Conservation (phyloP, 331 rosid genomes). For the Arachis monticola region DNA sequence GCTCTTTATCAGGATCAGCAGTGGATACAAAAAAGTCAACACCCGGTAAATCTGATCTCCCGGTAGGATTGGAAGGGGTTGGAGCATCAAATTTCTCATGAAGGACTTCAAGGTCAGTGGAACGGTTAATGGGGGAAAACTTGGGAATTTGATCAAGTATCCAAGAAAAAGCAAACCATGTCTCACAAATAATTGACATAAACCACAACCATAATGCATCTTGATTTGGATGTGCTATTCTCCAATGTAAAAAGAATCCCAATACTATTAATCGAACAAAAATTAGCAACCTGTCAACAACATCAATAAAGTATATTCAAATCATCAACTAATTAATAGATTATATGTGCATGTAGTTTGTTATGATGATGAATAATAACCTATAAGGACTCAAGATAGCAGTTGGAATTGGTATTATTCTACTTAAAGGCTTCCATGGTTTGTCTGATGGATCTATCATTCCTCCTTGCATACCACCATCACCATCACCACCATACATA, state of each 20-base stretch:
- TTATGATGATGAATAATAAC: conserved; percentile 24
- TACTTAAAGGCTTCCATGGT: conserved; percentile 75
- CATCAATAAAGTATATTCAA: background rate
- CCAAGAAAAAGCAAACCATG: conserved; percentile 96
- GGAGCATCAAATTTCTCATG: conserved; percentile 79
- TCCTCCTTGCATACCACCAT: conserved; percentile 46
- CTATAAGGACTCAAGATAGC: conserved; percentile 84
- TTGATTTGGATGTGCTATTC: conserved; percentile 67
- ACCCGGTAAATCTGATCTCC: conserved; percentile 80
- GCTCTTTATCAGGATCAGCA: conserved; percentile 93
- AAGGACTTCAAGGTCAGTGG: conserved; percentile 72
- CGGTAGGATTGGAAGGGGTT: conserved; percentile 78
- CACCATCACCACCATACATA: conserved; percentile 45
- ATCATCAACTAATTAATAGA: background rate
- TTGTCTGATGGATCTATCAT: conserved; percentile 56
- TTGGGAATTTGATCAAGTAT: conserved; percentile 82
- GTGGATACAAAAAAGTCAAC: conserved; percentile 81
- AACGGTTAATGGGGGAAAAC: conserved; percentile 68
- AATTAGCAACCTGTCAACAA: conserved; percentile 59
- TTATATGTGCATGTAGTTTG: background rate
- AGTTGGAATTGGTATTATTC: conserved; percentile 54
- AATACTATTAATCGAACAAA: conserved; percentile 60
- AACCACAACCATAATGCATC: conserved; percentile 92
- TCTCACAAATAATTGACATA: conserved; percentile 78
- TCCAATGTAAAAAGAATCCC: conserved; percentile 74